Evolutionary conservation across 2,329 filamentous ascomycete genomes (phyloP).

Genomic region (Fusarium graminum): DNA sequence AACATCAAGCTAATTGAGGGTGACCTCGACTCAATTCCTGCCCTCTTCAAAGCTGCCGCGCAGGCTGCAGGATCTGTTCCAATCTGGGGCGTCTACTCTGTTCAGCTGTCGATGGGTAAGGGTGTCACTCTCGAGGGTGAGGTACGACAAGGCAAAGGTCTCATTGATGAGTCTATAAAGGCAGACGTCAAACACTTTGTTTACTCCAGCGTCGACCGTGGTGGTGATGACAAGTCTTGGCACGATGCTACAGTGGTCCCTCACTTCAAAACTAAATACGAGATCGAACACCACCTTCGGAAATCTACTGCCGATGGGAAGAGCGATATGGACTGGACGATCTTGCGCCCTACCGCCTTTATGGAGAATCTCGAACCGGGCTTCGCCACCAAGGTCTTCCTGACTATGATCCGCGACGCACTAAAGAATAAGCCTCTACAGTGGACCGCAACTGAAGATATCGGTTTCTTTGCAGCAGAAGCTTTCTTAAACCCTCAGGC

Average conservation of each 20-base stretch:
- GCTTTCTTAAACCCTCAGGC: background rate
- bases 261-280: slow-evolving; percentile 39
- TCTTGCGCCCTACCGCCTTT: slow-evolving; percentile 57
- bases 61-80: slow-evolving; percentile 24
- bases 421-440: slow-evolving; percentile 48
- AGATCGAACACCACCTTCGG: slow-evolving; percentile 32
- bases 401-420: slow-evolving; percentile 49
- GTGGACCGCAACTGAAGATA: slow-evolving; percentile 26
- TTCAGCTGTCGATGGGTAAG: slow-evolving; percentile 37
- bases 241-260: slow-evolving; percentile 41
- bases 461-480: slow-evolving; percentile 29
- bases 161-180: slow-evolving; percentile 31
- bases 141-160: slow-evolving; percentile 29
- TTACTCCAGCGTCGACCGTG: slow-evolving; percentile 46
- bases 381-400: slow-evolving; percentile 52
- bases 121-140: slow-evolving; percentile 24
- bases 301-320: slow-evolving; percentile 23
- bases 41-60: slow-evolving; percentile 29
- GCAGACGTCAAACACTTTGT: slow-evolving; percentile 49
- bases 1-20: slow-evolving; percentile 27
- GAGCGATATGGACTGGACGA: slow-evolving; percentile 53
- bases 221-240: slow-evolving; percentile 47
- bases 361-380: slow-evolving; percentile 56
- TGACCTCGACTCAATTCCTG: slow-evolving; percentile 16
- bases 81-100: slow-evolving; percentile 34